Base-by-base conservation (phyloP, 768 basidiomycete species). In the Cyclocybe cylindracea region DNA sequence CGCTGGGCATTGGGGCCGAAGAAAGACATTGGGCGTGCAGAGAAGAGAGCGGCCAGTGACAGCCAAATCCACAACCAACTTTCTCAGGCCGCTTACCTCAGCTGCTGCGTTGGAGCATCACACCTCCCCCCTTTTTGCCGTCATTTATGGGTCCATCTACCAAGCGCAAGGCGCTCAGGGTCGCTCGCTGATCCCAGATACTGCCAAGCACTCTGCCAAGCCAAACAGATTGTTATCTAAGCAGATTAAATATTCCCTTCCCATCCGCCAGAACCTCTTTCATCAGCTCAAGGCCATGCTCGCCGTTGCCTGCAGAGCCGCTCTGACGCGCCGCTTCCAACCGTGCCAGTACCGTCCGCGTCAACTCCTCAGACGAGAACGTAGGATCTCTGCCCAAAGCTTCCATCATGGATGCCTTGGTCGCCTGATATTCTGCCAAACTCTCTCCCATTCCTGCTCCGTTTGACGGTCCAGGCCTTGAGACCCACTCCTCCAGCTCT, bases 301-400 rank as follows among this genome's bases (percentile, higher is more conserved):
- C 69, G 51, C 7, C 74, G 70, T 18, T 68, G 11, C 48, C 62
- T 45, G 70, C 63, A 11, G 72, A 70, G 4, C 77, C 75, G 48
- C 76, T 66, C 49, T 72, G 73, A 49, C 81, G 77, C 9, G 82
- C 79, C 58, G 72, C 76, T 61, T 71, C 73, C 50, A 89, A 68
- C 44, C 86, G 80, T 38, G 69, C 70, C 10, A 81, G 64, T 24
- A 89, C 78, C 1, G 70, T 70, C 32, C 64, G 62, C 53, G 77
- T 84, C 6, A 82, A 82, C 34, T 73, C 70, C 44, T 68, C 67
- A 34, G 86, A 53, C 13, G 73, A 75, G 8, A 55, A 70, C n/a
- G 66, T 62, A 7, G 61, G 48, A 9, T 45, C 35, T 10, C 40
- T 18, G 10, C 33, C 53, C 35, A 57, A 34, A 10, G 46, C 47